Conservation (phyloP, 2,329 filamentous ascomycete species). For the Colletotrichum truncatum region DNA sequence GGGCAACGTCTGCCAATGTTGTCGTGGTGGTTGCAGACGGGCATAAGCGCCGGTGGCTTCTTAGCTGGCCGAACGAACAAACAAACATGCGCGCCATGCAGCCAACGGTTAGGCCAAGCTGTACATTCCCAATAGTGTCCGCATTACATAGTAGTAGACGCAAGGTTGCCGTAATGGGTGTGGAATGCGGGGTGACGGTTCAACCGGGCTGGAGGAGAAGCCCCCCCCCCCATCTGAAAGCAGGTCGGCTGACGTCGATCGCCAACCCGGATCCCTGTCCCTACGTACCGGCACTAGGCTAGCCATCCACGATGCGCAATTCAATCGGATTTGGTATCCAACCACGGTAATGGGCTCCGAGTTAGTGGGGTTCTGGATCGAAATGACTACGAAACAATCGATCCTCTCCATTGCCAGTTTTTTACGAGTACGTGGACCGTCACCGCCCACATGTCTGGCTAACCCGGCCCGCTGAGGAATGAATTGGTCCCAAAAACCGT, state of each 20-base stretch:
- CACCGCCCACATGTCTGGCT: too few species aligned
- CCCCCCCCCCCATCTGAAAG: neutral
- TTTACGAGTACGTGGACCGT: neutral
- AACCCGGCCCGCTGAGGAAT: neutral
- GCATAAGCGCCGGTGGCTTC: conserved; percentile 4
- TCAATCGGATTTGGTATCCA: conserved; percentile 23
- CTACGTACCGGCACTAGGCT: conserved; percentile 14
- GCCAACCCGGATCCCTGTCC: conserved; percentile 21
- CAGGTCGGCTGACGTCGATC: conserved; percentile 26
- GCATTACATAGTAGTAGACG: neutral
- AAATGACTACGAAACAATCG: neutral
- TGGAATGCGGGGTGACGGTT: conserved; percentile 12
- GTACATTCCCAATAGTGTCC: conserved; percentile 2
- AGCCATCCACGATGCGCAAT: conserved; percentile 9
- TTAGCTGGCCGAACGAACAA: neutral
- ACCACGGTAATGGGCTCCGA: conserved; percentile 20
- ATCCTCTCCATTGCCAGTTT: neutral
- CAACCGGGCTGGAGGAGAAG: neutral
- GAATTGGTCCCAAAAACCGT: neutral
- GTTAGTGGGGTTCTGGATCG: conserved; percentile 11
- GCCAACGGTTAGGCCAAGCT: too few species aligned
- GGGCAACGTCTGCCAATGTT: neutral
- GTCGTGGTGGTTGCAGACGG: neutral
- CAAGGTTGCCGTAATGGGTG: neutral
- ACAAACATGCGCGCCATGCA: neutral